phyloP scores from a whole-genome alignment of 2,329 filamentous ascomycete genomes.

The Colletotrichum tropicicola region DNA sequence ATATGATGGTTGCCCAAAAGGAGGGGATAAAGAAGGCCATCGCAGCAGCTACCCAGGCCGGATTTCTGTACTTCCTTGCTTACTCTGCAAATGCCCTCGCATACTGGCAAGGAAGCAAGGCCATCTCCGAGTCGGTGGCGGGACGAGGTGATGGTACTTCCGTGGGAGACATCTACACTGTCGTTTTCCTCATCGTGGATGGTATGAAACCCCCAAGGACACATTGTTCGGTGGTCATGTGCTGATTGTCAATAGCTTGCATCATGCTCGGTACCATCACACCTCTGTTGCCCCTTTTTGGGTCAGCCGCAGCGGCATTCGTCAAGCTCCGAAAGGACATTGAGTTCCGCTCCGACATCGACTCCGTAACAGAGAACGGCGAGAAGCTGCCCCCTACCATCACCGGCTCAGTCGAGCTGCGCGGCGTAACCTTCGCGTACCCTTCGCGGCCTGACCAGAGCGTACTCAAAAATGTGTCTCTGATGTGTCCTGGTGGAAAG shows the following conservation, averaged over 20 bases:
- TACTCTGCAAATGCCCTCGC: slow-evolving; percentile 74
- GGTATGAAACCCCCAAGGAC: slow-evolving; percentile 46
- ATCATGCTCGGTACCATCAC: slow-evolving; percentile 71
- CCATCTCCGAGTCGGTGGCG: slow-evolving; percentile 50
- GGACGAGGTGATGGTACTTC: slow-evolving; percentile 44
- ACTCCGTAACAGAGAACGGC: slow-evolving; percentile 46
- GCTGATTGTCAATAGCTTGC: slow-evolving; percentile 50
- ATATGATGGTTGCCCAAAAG: slow-evolving; percentile 57
- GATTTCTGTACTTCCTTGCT: slow-evolving; percentile 72
- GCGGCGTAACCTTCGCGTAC: slow-evolving; percentile 55
- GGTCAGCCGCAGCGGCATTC: slow-evolving; percentile 65
- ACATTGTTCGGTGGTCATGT: slow-evolving; percentile 50
- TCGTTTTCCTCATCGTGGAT: slow-evolving; percentile 71
- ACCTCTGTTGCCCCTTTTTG: slow-evolving; percentile 69
- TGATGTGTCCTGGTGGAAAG: slow-evolving; percentile 58
- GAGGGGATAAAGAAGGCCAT: slow-evolving; percentile 67
- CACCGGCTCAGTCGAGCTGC: slow-evolving; percentile 55
- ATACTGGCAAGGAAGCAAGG: slow-evolving; percentile 72
- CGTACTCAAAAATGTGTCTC: slow-evolving; percentile 53
- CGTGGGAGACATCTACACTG: slow-evolving; percentile 65
- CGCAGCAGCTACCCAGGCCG: slow-evolving; percentile 65
- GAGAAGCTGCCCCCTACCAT: slow-evolving; percentile 55
- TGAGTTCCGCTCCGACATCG: slow-evolving; percentile 56
- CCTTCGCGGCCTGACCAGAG: slow-evolving; percentile 50
- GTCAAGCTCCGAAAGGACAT: slow-evolving; percentile 67